Base-by-base conservation (phyloP, 2,329 filamentous ascomycete genomes). In the Fusarium fujikuroi region DNA sequence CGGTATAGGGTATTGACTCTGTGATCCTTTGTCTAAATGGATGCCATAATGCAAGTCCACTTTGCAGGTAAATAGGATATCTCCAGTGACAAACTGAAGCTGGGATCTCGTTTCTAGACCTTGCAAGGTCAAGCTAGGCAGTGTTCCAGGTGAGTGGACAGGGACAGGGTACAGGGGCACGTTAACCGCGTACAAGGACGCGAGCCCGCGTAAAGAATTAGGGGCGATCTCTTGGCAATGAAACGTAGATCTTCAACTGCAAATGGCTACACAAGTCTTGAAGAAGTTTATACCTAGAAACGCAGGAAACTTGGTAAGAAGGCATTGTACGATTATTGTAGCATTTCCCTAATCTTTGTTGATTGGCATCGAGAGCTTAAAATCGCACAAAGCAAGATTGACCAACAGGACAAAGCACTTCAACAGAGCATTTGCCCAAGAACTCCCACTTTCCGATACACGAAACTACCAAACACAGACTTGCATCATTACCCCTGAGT, bases 211-310 rank as follows among this genome's bases (percentile, higher is more conserved):
- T 52, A 34, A 52, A 34, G n/a, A 23, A 11, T 34, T 34, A 52
- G 30, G 36, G 43, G 23, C n/a, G 43, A 59, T 50, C 23, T 23
- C 18, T 61, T 61, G 39, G 37, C 49, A 34, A n/a, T 37, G 37
- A 32, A 34, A 37, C 39, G 4, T 16, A n/a, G 16, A 34, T 28
- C 37, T 19, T 23, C 5, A 14, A 34, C 10, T 11, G 2, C 12
- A 19, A 39, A 37, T 37, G 21, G 3, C 15, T 12, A 11, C 7
- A 3, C 2, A 19, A n/a, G 6, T 2, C 5, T 18, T 5, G 2
- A 3, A 15, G 19, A 34, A 18, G 1, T 19, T 19, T 7, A 9
- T 5, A 7, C 21, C 2, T 11, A 18, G 8, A 25, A 14, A 0
- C 3, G 0, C 21, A 16, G n/a, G 6, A 4, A 23, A 16, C 9